Percentiles rank a stretch among this genome's conserved stretches.
phyloP scores from a whole-genome alignment of 2,329 filamentous ascomycete genomes.

The Periconia macrospinosa region DNA sequence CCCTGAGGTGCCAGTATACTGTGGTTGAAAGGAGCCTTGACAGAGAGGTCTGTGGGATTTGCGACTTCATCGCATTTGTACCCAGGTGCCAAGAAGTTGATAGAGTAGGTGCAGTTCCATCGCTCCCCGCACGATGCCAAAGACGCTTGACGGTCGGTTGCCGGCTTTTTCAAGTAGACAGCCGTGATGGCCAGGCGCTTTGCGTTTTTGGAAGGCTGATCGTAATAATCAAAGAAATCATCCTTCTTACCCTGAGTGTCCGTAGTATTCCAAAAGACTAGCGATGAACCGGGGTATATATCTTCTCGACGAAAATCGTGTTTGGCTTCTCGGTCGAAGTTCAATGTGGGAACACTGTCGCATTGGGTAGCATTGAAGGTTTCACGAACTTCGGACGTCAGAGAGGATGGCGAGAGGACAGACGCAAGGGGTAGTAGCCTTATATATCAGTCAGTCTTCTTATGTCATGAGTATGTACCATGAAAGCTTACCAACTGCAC shows the following conservation, averaged over 20 bases:
- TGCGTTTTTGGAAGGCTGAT: constrained; percentile 39
- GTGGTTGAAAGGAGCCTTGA: constrained; percentile 31
- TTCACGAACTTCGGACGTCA: constrained; percentile 34
- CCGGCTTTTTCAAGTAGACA: constrained; percentile 36
- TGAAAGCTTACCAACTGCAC: constrained; percentile 32
- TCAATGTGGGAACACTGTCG: constrained; percentile 27
- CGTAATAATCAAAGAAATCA: constrained; percentile 42
- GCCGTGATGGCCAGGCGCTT: constrained; percentile 34
- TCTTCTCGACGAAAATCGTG: constrained; percentile 33
- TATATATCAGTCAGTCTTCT: constrained; percentile 7
- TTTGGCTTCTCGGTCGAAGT: constrained; percentile 33
- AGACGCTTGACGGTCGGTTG: constrained; percentile 25
- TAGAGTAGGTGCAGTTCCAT: constrained; percentile 41
- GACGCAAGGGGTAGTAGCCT: constrained; percentile 43
- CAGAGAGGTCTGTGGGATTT: constrained; percentile 15
- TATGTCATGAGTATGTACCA: background rate
- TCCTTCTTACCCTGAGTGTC: constrained; percentile 19
- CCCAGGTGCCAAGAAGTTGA: constrained; percentile 38
- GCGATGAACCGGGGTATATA: constrained; percentile 22
- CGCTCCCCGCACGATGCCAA: constrained; percentile 31
- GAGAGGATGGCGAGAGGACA: constrained; percentile 39
- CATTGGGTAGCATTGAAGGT: constrained; percentile 21
- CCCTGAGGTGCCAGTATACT: constrained; percentile 35
- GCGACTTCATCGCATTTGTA: constrained; percentile 39
- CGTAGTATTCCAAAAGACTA: constrained; percentile 40